Evolutionary conservation across 2,329 filamentous ascomycete genomes (phyloP), one percentile per base, ranked within the genome.

Genomic region (Chaetothyriales sp.): DNA sequence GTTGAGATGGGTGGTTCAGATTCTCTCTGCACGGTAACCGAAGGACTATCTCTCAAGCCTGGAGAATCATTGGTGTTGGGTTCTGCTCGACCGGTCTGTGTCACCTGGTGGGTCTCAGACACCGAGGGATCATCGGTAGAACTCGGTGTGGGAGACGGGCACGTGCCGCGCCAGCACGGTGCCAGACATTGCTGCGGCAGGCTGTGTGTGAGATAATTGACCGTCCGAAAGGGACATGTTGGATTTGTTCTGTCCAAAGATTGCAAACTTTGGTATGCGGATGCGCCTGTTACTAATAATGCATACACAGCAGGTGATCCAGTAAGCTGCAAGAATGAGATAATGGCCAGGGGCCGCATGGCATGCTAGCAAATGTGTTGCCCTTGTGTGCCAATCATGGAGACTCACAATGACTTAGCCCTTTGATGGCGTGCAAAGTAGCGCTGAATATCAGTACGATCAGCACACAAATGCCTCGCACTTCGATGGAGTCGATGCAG

Each of bases 191-290:
- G 83, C 63, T 86, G 83, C 9, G 83, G 83, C 42, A 89, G 69
- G 1, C 78, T 80, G 59, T 89, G 83, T 9, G 84, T 89, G 55
- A 90, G 86, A 66, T 89, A 87, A 66, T 90, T 89, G 63, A 86
- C 80, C 1, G 82, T 86, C 58, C 78, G 77, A 54, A 66, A 73
- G 10, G 66, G 68, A 62, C 73, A 76, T 47, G 68, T 70, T 18
- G 64, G 6, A 47, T 28, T 47, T 26, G 45, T n/a, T 20, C 19
- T 12, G 10, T 32, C 28, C 28, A 32, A 32, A 32, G 32, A 39
- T 15, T 39, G 32, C 8, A 39, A 39, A 39, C 32, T 5, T 39
- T 39, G 32, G 32, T 39, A 15, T 15, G 12, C 10, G 15, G 32
- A 39, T 39, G 32, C 15, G 12, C 10, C 32, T 39, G 12, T 39